A percentile compares a stretch with the other conserved stretches of the same genome.
Evolutionary conservation across 2,329 filamentous ascomycete species (phyloP).

Genomic region (Fusarium chlamydosporum): DNA sequence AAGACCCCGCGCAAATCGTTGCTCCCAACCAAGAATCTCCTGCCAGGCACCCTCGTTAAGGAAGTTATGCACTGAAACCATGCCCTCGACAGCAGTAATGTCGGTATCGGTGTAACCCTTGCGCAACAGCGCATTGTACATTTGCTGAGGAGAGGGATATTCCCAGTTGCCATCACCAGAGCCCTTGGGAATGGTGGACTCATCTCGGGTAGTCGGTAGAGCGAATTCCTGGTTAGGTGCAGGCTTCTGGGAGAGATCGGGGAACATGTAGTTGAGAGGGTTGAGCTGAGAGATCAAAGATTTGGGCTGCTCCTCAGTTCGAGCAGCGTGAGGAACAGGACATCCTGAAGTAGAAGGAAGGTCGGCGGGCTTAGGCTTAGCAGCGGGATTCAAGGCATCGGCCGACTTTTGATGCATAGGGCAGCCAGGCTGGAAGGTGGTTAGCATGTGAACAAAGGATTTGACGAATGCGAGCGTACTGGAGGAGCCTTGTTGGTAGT

Average conservation of each 20-base stretch:
- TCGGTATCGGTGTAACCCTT: constrained; percentile 98
- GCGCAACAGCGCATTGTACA: constrained; percentile 98
- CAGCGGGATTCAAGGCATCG: constrained; percentile 60
- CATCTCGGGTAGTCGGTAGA: constrained; percentile 85
- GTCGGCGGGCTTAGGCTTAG: constrained; percentile 45
- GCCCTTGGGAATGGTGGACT: constrained; percentile 91
- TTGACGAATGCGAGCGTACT: constrained; percentile 45
- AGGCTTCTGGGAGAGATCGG: constrained; percentile 83
- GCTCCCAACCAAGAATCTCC: constrained; percentile 95
- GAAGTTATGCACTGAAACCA: constrained; percentile 99
- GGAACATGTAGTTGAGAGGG: constrained; percentile 95
- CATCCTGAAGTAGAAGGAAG: constrained; percentile 50
- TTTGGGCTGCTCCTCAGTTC: constrained; percentile 55
- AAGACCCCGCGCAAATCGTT: constrained; percentile 82
- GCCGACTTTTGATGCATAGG: constrained; percentile 71
- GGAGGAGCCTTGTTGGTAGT: constrained; percentile 53
- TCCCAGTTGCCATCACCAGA: constrained; percentile 88
- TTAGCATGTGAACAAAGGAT: constrained; percentile 38
- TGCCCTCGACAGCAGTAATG: constrained; percentile 91
- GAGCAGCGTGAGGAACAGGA: constrained; percentile 62
- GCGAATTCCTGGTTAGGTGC: constrained; percentile 78
- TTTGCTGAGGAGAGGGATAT: constrained; percentile 97
- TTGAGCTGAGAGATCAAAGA: constrained; percentile 71
- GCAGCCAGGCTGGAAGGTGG: constrained; percentile 62
- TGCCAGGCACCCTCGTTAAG: constrained; percentile 97